Base-by-base conservation (phyloP, 2,329 filamentous ascomycete species). In the Colletotrichum chrysophilum region DNA sequence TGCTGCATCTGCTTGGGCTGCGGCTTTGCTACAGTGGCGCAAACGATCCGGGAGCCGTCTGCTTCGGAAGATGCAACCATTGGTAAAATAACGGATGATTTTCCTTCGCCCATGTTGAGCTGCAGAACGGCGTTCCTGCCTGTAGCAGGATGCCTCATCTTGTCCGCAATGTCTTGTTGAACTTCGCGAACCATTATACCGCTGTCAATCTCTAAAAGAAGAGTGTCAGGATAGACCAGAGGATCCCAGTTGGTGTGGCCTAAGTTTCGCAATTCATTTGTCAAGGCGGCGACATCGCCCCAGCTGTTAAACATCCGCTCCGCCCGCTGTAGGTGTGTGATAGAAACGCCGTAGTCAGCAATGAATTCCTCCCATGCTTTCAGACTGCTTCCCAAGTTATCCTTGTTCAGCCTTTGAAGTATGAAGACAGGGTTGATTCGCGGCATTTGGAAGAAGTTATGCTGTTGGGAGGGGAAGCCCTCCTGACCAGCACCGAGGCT, bases 21-120 rank as follows among this genome's bases (percentile, higher is more conserved):
- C 0, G 93, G 87, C 75, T 92, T 93, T 0, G 89, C 87, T 0
- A 94, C 91, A 2, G 94, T 81, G 0, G 94, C 87, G 4, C 92
- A 84, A 0, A 90, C 89, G 0, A 94, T 83, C 5, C 82, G 86
- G 0, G 81, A 79, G 0, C 85, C 84, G 62, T 94, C 84, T 0
- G 91, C 90, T 0, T 94, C 80, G 0, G 85, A 82, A 0, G 89
- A 83, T 0, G 90, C 89, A 0, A 93, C 89, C 48, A 94, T 92
- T 0, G 93, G 93, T 0, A 93, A 87, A 65, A 96, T 94, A 2
- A 94, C 90, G 0, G 93, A 93, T 0, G 91, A 92, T 77, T 94
- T 95, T 0, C 93, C 93, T 79, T 94, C 89, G 0, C 93, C 93
- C 93, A 95, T 95, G 77, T 94, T 94, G 3, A 95, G 81, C 78